phyloP scores from a whole-genome alignment of 2,329 filamentous ascomycete species.

The Ascomycota sp. region DNA sequence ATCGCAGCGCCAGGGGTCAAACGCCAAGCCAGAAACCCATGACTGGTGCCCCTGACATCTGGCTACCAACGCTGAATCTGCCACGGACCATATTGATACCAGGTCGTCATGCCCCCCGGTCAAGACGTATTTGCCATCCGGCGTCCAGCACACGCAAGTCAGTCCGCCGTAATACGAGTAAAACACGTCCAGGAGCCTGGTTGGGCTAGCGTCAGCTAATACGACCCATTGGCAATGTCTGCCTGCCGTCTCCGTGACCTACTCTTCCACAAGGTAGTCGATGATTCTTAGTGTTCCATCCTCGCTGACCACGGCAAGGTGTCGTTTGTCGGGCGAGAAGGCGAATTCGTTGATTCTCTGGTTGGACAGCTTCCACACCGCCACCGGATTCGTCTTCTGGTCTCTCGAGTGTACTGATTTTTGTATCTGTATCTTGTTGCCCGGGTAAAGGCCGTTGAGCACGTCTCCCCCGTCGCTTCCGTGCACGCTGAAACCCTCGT shows the following conservation, averaged over 20 bases:
- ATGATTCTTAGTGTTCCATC: slow-evolving; percentile 80
- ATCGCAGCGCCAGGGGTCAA: slow-evolving; percentile 94
- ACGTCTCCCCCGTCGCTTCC: slow-evolving; percentile 22
- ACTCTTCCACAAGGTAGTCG: slow-evolving; percentile 83
- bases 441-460: slow-evolving; percentile 11
- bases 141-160: slow-evolving; percentile 90
- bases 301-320: slow-evolving; percentile 78
- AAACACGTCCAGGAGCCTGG: slow-evolving; percentile 66
- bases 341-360: slow-evolving; percentile 79
- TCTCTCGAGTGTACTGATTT: slow-evolving; percentile 91
- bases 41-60: slow-evolving; percentile 89
- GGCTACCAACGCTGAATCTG: slow-evolving; percentile 67
- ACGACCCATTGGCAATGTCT: too few species aligned
- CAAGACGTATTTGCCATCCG: slow-evolving; percentile 86
- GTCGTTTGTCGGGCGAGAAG: slow-evolving; percentile 74
- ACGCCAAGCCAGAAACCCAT: slow-evolving; percentile 84
- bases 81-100: slow-evolving; percentile 84
- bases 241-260: slow-evolving; percentile 15
- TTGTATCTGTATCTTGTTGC: slow-evolving; percentile 44
- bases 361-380: slow-evolving; percentile 81
- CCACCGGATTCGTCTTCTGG: slow-evolving; percentile 82
- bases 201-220: slow-evolving; percentile 4
- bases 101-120: slow-evolving; percentile 93
- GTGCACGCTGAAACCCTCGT: slow-evolving; percentile 45
- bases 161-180: slow-evolving; percentile 86